phyloP scores from a whole-genome alignment of 2,329 filamentous ascomycete genomes.

The Sclerotinia spermophila region DNA sequence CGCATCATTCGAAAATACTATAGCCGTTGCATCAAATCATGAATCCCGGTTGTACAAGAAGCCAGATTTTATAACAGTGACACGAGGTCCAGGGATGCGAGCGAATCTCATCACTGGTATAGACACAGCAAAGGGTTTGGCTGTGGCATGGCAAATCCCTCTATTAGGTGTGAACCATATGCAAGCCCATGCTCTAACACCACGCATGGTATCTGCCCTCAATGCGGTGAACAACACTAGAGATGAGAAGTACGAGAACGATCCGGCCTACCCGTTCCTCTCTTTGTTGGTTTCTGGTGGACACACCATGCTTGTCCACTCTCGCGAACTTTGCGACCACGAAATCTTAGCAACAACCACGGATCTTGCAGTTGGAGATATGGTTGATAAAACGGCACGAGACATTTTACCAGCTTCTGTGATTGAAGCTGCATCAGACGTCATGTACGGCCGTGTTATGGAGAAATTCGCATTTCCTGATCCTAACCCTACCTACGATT shows the following conservation, averaged over 20 bases:
- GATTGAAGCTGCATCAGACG: slow-evolving; percentile 52
- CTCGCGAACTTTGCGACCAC: slow-evolving; percentile 64
- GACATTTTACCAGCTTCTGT: slow-evolving; percentile 63
- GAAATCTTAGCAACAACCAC: slow-evolving; percentile 65
- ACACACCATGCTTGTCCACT: slow-evolving; percentile 82
- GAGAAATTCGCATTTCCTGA: slow-evolving; percentile 74
- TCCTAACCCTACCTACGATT: slow-evolving; percentile 39
- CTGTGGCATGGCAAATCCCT: slow-evolving; percentile 77
- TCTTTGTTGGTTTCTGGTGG: slow-evolving; percentile 88
- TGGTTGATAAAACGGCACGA: slow-evolving; percentile 83
- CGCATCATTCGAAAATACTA: slow-evolving; percentile 24
- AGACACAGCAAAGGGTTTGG: slow-evolving; percentile 81
- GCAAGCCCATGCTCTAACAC: slow-evolving; percentile 92
- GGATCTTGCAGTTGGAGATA: slow-evolving; percentile 88
- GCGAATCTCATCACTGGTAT: slow-evolving; percentile 74
- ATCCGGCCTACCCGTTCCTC: slow-evolving; percentile 74
- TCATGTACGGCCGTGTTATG: slow-evolving; percentile 77
- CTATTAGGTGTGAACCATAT: slow-evolving; percentile 91
- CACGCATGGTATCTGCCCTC: slow-evolving; percentile 68
- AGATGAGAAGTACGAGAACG: neutral
- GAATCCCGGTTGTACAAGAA: slow-evolving; percentile 40
- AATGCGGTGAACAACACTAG: neutral
- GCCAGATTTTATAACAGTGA: slow-evolving; percentile 85
- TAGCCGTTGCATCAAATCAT: slow-evolving; percentile 22
- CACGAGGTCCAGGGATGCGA: slow-evolving; percentile 85